Conservation (phyloP, 208 protist species). For the Crithidia acanthocephali region DNA sequence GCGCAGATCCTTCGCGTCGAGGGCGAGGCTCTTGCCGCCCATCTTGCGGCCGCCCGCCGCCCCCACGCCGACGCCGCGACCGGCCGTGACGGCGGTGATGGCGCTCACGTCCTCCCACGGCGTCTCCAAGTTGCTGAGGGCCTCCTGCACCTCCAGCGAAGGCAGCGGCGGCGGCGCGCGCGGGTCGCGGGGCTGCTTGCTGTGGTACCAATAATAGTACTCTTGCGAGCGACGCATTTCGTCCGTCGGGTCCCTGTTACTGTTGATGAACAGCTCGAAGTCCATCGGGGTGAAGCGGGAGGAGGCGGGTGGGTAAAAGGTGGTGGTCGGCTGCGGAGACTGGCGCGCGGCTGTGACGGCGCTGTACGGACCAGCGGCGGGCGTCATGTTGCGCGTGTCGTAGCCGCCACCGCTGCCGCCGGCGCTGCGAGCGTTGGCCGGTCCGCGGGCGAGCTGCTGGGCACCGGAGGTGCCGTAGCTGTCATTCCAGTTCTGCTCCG, state of each 20-base stretch:
- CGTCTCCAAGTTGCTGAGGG: constrained; percentile 60
- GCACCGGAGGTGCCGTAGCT: constrained; percentile 14
- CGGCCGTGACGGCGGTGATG: constrained; percentile 10
- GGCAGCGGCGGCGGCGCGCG: constrained; percentile 75
- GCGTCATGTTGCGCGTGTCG: constrained; percentile 5
- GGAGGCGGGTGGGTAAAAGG: constrained; percentile 34
- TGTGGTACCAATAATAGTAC: constrained; percentile 90
- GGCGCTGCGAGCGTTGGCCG: constrained; percentile 6
- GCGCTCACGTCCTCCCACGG: constrained; percentile 59
- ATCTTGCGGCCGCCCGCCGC: constrained; percentile 21
- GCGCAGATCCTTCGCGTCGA: constrained; percentile 73
- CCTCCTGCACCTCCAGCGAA: constrained; percentile 64
- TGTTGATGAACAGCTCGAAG: constrained; percentile 85
- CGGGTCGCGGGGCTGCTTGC: constrained; percentile 65
- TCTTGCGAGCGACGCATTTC: constrained; percentile 85
- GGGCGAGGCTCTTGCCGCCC: constrained; percentile 48
- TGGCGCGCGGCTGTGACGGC: constrained; percentile 24
- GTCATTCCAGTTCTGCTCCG: constrained; percentile 40
- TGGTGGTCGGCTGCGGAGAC: constrained; percentile 19
- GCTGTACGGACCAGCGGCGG: constrained; percentile 25
- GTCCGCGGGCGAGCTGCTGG: constrained; percentile 8
- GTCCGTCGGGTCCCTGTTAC: constrained; percentile 71
- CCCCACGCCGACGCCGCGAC: constrained; percentile 2
- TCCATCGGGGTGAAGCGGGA: constrained; percentile 82
- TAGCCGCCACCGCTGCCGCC: constrained; percentile 15